phyloP scores from a whole-genome alignment of 441 rosid species.

The Bocquillonia castaneifolia region DNA sequence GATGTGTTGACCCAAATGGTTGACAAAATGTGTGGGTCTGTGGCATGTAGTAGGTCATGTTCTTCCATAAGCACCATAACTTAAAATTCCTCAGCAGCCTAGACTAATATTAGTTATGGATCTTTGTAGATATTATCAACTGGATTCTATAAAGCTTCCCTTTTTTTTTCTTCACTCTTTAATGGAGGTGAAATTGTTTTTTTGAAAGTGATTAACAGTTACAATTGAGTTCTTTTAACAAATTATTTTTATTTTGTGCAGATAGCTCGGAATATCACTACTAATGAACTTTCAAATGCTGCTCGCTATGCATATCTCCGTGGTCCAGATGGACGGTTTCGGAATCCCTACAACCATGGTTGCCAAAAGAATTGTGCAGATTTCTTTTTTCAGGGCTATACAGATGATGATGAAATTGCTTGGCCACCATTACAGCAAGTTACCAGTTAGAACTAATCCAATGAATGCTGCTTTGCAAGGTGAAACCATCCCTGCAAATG shows the following conservation, averaged over 20 bases:
- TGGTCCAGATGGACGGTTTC: conserved; percentile 68
- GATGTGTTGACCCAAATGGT: background rate
- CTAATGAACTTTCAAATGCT: conserved; percentile 73
- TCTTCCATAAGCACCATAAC: background rate
- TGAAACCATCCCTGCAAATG: background rate
- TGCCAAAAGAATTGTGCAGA: conserved; percentile 78
- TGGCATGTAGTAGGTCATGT: background rate
- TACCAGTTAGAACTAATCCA: conserved; percentile 30
- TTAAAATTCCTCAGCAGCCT: background rate
- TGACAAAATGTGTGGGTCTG: background rate
- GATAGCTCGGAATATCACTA: conserved; percentile 86
- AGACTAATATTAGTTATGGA: background rate
- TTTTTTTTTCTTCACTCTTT: too few species aligned
- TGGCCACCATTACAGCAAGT: conserved; percentile 58
- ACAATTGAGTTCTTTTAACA: background rate
- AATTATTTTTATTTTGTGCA: conserved; percentile 29
- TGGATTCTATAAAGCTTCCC: background rate
- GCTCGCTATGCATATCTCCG: conserved; percentile 65
- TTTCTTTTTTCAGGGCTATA: conserved; percentile 64
- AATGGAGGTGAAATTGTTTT: background rate
- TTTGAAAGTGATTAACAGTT: background rate
- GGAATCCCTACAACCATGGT: conserved; percentile 90
- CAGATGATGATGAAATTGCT: conserved; percentile 67
- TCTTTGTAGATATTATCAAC: background rate
- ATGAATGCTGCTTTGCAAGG: background rate